Evolutionary conservation across 345 rosid species (phyloP).

Genomic region (Eucalyptus marginata): DNA sequence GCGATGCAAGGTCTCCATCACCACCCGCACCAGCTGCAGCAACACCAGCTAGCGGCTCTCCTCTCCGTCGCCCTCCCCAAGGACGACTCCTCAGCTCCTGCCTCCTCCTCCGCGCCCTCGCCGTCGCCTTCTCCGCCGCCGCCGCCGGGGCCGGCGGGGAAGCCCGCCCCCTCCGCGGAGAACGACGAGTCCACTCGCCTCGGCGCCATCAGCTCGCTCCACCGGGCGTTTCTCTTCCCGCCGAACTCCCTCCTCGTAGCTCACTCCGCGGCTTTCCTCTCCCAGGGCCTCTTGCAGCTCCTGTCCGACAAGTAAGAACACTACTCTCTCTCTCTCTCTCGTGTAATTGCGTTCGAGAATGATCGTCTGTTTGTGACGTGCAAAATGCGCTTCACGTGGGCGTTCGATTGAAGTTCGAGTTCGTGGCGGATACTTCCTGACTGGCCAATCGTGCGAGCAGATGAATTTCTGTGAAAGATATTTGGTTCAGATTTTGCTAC

Average conservation of each 20-base stretch:
- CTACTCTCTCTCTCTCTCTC: not conserved
- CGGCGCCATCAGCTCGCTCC: constrained; percentile 66
- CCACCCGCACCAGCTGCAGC: constrained; percentile 51
- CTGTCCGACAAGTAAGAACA: constrained; percentile 55
- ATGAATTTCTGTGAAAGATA: not conserved
- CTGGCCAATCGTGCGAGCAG: not conserved
- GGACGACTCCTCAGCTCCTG: constrained; percentile 18
- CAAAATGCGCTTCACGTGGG: not conserved
- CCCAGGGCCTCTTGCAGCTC: constrained; percentile 77
- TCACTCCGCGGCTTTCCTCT: constrained; percentile 80
- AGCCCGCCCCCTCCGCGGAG: constrained; percentile 12
- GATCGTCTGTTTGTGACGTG: not conserved
- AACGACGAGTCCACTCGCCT: constrained; percentile 54
- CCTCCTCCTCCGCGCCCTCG: not conserved
- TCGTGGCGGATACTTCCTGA: not conserved
- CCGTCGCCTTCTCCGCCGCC: not conserved
- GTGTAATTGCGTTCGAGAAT: not conserved
- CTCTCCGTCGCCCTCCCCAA: constrained; percentile 69
- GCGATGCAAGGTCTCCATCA: constrained; percentile 59
- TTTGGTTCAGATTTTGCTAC: not conserved
- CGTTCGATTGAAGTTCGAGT: not conserved
- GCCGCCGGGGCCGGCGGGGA: not conserved
- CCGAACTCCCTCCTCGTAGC: constrained; percentile 74
- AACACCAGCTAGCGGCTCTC: constrained; percentile 65
- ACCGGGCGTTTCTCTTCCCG: constrained; percentile 69